Base-by-base conservation (phyloP, 2,329 filamentous ascomycete genomes). In the Fusarium sp. region DNA sequence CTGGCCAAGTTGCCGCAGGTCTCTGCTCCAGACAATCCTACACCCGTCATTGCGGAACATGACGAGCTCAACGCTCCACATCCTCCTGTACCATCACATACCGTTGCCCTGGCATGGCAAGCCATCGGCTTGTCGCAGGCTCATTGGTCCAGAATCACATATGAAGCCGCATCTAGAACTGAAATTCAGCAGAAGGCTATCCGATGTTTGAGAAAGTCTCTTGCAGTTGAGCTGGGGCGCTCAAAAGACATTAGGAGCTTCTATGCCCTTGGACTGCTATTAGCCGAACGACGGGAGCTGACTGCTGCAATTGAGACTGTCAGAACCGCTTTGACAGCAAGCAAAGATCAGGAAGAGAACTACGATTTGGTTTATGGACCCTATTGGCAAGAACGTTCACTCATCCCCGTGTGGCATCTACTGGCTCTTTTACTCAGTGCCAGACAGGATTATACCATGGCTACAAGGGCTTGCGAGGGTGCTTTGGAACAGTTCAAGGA, bases 401-500 rank as follows among this genome's bases (percentile, higher is more conserved):
- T 89, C 31, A 88, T 98, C 24, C 89, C 93, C 3, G 77, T 97
- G 24, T 97, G 95, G 93, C 95, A 99, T 79, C 82, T 99, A 13
- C 83, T 99, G 42, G 89, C 92, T 1, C 82, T 99, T 24, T 81
- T 98, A 22, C 79, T 98, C 28, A 97, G 92, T 65, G 92, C 93
- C 1, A 88, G 91, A 64, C 91, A 96, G 65, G 93, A 97, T 62
- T 96, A 91, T 69, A 80, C 86, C 45, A 90, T 91, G 74, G 93
- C 95, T 2, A 85, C 87, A 26, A 88, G 89, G 70, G 90, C 93
- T 29, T 98, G 93, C 68, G 92, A 96, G 73, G 93, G 92, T 25
- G 93, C 93, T 4, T 91, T 98, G 72, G 93, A 97, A 67, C 92
- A 96, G 72, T 96, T 97, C 70, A 88, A 89, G 49, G 88, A 92